A percentile compares a stretch with the other conserved stretches of the same genome.
Conservation (phyloP, 1,284 basidiomycete genomes). For the Cystobasidiaceae sp. region DNA sequence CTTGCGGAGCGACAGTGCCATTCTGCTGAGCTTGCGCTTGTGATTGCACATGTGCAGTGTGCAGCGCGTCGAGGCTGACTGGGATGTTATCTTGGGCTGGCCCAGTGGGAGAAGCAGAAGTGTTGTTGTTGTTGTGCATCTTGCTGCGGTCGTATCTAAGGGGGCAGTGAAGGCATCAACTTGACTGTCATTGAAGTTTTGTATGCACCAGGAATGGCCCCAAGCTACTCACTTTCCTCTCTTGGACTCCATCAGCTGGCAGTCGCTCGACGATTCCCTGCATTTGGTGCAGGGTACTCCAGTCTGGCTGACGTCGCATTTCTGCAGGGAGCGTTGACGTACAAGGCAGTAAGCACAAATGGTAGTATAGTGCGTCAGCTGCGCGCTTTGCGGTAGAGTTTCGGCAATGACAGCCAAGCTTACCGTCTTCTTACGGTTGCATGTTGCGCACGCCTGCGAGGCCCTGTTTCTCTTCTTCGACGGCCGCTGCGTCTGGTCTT, state of each 20-base stretch:
- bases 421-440: slow-evolving; percentile 2
- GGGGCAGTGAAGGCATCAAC: neutral
- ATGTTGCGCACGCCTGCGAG: neutral
- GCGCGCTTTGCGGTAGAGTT: no score
- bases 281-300: slow-evolving; percentile 8
- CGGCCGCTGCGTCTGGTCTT: neutral
- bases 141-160: neutral
- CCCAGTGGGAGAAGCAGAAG: neutral
- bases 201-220: no score
- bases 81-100: neutral
- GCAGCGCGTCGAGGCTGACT: no score
- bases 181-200: no score
- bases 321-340: neutral
- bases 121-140: neutral
- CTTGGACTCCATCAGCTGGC: neutral
- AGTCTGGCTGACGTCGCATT: slow-evolving; percentile 4
- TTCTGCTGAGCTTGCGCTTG: no score
- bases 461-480: neutral
- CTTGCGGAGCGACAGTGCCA: no score
- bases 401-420: neutral
- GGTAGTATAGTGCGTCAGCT: neutral
- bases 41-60: no score
- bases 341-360: neutral
- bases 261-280: neutral
- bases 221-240: slow-evolving; percentile 7